phyloP scores from a whole-genome alignment of 1,284 basidiomycete genomes.

The Malassezia caprae region DNA sequence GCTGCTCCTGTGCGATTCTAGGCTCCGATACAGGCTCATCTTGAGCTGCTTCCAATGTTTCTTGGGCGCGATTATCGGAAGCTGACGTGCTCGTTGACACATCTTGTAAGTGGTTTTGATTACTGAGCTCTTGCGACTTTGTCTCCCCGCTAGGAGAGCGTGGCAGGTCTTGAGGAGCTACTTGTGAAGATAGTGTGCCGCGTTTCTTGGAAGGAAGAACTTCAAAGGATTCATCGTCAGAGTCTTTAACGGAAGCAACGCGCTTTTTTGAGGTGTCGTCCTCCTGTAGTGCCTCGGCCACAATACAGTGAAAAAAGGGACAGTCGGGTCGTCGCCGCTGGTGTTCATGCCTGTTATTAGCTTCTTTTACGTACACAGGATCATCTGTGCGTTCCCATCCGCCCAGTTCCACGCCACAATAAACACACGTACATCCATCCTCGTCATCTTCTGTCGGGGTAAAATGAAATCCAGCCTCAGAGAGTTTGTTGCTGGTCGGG shows the following conservation, averaged over 20 bases:
- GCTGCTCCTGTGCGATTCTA: no score
- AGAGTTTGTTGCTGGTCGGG: conserved; percentile 45
- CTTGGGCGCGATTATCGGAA: neutral
- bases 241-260: neutral
- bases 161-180: neutral
- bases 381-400: conserved; percentile 48
- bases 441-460: conserved; percentile 33
- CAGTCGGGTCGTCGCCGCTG: conserved; percentile 36
- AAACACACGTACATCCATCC: conserved; percentile 44
- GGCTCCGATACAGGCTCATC: no score
- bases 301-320: conserved; percentile 40
- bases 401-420: conserved; percentile 37
- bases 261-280: neutral
- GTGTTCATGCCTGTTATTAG: conserved; percentile 32
- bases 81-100: neutral
- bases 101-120: neutral
- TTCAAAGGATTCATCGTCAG: neutral
- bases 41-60: neutral
- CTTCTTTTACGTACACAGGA: conserved; percentile 23
- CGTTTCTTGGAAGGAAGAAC: neutral
- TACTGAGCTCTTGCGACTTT: neutral
- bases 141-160: neutral
- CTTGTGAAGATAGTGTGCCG: neutral
- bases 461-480: conserved; percentile 46
- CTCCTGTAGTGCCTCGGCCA: conserved; percentile 5